Conservation (phyloP, 179 eudicot species). For the Beta lomatogona region DNA sequence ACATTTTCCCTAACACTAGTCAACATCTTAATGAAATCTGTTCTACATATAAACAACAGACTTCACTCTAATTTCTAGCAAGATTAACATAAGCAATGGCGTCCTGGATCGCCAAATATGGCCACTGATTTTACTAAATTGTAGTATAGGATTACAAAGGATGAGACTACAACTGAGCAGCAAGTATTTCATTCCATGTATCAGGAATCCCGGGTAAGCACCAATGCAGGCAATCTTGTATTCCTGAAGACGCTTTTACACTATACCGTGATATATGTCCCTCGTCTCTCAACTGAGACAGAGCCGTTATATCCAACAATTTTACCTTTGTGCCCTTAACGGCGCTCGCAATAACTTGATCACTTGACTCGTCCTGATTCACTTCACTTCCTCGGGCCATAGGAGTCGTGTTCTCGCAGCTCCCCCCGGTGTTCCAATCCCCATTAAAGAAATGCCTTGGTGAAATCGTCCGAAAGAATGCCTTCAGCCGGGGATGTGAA, state of each 20-base stretch:
- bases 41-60: conserved; percentile 22
- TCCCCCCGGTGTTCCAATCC: conserved; percentile 93
- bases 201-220: conserved; percentile 91
- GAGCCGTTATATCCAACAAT: conserved; percentile 71
- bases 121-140: neutral
- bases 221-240: conserved; percentile 92
- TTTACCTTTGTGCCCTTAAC: conserved; percentile 66
- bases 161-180: conserved; percentile 52
- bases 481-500: conserved; percentile 58
- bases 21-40: conserved; percentile 1
- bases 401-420: conserved; percentile 73
- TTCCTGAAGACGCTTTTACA: conserved; percentile 51
- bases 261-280: conserved; percentile 78
- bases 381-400: conserved; percentile 63
- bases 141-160: conserved; percentile 9
- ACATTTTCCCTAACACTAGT: conserved; percentile 19
- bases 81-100: conserved; percentile 11
- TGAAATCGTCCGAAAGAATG: conserved; percentile 65
- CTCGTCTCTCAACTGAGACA: conserved; percentile 77
- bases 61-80: conserved; percentile 4
- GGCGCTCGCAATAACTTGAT: conserved; percentile 59
- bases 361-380: conserved; percentile 58
- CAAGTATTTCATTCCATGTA: conserved; percentile 82
- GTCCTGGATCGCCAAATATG: neutral
- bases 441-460: conserved; percentile 84